phyloP scores from a whole-genome alignment of 345 rosid genomes.

The Ricinus communis region DNA sequence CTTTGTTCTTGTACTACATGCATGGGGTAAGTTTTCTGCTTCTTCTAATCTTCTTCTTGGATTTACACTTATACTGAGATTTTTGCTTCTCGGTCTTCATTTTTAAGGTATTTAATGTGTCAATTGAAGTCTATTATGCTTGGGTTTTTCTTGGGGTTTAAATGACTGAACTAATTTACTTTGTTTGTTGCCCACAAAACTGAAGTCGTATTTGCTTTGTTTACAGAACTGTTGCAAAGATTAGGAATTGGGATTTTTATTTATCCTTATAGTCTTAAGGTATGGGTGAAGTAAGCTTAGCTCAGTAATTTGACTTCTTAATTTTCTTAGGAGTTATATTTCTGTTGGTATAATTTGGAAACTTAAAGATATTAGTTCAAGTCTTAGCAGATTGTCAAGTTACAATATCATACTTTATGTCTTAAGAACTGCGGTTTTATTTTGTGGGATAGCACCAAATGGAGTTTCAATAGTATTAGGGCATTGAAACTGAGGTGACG shows the following conservation, averaged over 20 bases:
- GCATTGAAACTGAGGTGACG: neutral
- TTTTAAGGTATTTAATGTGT: slow-evolving; percentile 3
- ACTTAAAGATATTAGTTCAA: neutral
- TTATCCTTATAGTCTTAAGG: slow-evolving; percentile 16
- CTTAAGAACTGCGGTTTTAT: too few species aligned
- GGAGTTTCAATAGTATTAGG: neutral
- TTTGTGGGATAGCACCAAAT: too few species aligned
- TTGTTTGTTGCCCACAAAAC: slow-evolving; percentile 14
- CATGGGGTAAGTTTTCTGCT: slow-evolving; percentile 63
- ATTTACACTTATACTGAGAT: slow-evolving; percentile 11
- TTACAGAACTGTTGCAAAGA: too few species aligned
- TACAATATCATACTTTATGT: neutral
- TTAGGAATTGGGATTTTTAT: neutral
- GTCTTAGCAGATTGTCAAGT: neutral
- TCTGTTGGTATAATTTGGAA: neutral
- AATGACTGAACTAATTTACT: slow-evolving; percentile 4
- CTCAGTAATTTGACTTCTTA: neutral
- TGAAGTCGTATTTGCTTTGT: too few species aligned
- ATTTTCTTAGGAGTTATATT: neutral
- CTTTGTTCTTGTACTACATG: slow-evolving; percentile 37
- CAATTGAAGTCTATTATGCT: slow-evolving; percentile 2
- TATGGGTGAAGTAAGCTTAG: neutral
- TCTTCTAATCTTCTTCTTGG: slow-evolving; percentile 23
- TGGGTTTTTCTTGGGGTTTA: slow-evolving; percentile 5
- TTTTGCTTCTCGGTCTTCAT: slow-evolving; percentile 22